Percentiles rank a stretch among this genome's conserved stretches.
Evolutionary conservation across 441 rosid genomes (phyloP).

Genomic region (Eutrema salsugineum): DNA sequence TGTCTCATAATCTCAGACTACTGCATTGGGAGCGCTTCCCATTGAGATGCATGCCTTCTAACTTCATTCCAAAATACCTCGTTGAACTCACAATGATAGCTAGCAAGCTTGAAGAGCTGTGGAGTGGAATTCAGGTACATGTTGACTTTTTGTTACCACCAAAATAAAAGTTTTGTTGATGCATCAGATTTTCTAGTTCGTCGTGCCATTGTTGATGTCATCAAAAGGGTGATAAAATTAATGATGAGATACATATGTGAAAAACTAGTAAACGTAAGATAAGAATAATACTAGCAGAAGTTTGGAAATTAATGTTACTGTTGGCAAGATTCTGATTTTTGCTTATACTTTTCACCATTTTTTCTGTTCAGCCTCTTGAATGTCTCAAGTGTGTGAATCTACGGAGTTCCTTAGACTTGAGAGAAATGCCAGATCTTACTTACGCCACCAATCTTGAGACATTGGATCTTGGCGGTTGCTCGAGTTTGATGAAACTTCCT

Average conservation of each 20-base stretch:
- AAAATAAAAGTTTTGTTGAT: background rate
- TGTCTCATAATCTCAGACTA: constrained; percentile 21
- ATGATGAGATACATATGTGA: background rate
- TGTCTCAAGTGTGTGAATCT: background rate
- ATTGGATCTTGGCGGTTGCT: background rate
- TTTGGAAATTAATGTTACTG: background rate
- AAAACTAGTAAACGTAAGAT: background rate
- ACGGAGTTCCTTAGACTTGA: background rate
- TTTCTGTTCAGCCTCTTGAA: background rate
- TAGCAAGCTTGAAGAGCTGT: constrained; percentile 22
- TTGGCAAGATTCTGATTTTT: background rate
- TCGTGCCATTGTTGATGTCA: background rate
- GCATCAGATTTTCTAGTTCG: background rate
- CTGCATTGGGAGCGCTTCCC: constrained; percentile 32
- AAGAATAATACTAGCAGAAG: background rate
- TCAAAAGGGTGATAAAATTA: background rate
- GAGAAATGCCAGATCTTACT: background rate
- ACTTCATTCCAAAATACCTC: background rate
- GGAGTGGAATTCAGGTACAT: constrained; percentile 28
- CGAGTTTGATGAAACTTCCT: background rate
- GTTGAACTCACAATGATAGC: constrained; percentile 11
- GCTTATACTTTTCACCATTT: background rate
- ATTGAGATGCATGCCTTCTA: constrained; percentile 7
- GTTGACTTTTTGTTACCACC: background rate
- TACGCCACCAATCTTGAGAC: background rate